Evolutionary conservation across 2,329 filamentous ascomycete genomes (phyloP).

Genomic region (Rutstroemia sp.): DNA sequence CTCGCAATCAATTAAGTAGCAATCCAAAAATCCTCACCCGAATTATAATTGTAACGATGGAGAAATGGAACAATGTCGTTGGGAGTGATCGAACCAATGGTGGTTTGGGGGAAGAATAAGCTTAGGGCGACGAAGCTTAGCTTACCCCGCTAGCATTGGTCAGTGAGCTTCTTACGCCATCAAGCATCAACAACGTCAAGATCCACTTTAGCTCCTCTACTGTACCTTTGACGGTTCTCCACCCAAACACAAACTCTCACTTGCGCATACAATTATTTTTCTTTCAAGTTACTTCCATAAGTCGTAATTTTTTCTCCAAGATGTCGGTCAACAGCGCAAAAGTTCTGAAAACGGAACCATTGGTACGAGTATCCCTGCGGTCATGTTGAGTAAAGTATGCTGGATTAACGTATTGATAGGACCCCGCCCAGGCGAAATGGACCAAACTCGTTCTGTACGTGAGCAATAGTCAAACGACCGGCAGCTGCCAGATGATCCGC

Average conservation of each 20-base stretch:
- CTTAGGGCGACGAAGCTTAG: neutral
- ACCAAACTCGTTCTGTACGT: constrained; percentile 49
- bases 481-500: neutral
- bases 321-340: constrained; percentile 4
- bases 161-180: neutral
- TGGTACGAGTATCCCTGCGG: neutral
- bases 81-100: too few species aligned
- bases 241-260: neutral
- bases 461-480: constrained; percentile 12
- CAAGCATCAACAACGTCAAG: neutral
- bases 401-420: constrained; percentile 10
- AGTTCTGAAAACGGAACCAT: constrained; percentile 3
- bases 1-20: too few species aligned
- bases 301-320: neutral
- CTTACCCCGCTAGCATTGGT: neutral
- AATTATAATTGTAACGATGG: too few species aligned
- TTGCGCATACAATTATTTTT: neutral
- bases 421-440: constrained; percentile 46
- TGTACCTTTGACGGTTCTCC: neutral
- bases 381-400: neutral
- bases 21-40: too few species aligned
- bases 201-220: constrained; percentile 5
- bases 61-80: too few species aligned
- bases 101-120: neutral
- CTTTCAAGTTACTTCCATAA: neutral